A percentile compares a stretch with the other conserved stretches of the same genome.
These are phyloP conservation scores for Beauveria bassiana DNA, from an alignment of 2,329 filamentous ascomycete genomes.

Conservation along the genomic window DNA sequence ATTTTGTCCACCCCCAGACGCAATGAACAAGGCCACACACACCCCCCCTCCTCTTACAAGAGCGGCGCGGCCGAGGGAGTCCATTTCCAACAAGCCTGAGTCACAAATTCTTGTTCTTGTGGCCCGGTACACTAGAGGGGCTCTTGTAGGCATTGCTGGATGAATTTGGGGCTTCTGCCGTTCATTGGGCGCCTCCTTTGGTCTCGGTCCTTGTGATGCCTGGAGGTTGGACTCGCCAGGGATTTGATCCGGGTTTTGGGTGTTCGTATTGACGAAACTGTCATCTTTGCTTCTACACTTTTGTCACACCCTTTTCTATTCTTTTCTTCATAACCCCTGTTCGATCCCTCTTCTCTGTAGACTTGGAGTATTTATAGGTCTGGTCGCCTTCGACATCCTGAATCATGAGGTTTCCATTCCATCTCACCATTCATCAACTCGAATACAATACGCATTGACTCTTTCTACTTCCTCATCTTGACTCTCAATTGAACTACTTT, in stretches of 20 bases:
- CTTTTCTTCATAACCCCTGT: neutral
- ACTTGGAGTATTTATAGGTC: neutral
- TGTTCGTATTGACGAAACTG: neutral
- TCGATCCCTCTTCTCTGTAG: neutral
- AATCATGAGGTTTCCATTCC: neutral
- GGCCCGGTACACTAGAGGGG: neutral
- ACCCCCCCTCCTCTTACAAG: neutral
- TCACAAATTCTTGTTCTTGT: constrained; percentile 4
- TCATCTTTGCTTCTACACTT: neutral
- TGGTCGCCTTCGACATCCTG: neutral
- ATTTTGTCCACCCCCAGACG: neutral
- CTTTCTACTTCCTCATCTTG: neutral
- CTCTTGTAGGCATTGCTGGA: neutral
- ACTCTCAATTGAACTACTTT: neutral
- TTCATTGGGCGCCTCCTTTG: neutral
- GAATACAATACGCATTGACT: neutral
- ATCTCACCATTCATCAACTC: neutral
- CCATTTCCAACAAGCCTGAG: neutral
- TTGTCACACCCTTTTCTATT: neutral
- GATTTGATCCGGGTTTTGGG: neutral
- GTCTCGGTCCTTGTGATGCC: neutral
- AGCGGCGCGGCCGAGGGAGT: neutral
- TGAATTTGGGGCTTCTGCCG: neutral
- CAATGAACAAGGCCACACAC: neutral
- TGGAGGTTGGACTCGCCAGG: neutral